Percentiles rank a stretch among this genome's conserved stretches.
Conservation (phyloP, 805 yeast genomes). For the Candida insectalens region DNA sequence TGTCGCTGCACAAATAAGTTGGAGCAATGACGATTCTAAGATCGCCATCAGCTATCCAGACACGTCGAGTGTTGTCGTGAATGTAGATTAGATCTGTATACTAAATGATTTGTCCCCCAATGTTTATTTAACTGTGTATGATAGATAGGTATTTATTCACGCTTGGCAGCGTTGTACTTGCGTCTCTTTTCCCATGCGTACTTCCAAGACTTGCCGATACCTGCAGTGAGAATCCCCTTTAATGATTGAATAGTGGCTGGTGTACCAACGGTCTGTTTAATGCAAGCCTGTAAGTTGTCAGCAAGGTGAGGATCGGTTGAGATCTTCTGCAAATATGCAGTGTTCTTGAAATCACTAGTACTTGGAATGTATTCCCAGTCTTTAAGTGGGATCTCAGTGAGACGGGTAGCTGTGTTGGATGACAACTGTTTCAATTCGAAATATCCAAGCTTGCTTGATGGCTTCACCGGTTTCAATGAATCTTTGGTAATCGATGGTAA, state of each 20-base stretch:
- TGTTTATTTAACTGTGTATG: neutral
- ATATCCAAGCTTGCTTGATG: slow-evolving; percentile 13
- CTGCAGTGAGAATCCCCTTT: slow-evolving; percentile 87
- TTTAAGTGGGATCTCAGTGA: slow-evolving; percentile 16
- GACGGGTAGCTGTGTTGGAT: slow-evolving; percentile 7
- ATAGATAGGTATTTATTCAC: neutral
- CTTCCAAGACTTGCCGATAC: slow-evolving; percentile 54
- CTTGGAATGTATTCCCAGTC: slow-evolving; percentile 27
- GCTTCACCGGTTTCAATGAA: slow-evolving; percentile 8
- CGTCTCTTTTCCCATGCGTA: slow-evolving; percentile 68
- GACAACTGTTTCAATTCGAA: slow-evolving; percentile 16
- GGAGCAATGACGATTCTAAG: slow-evolving; percentile 16
- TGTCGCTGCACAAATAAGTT: slow-evolving; percentile 13
- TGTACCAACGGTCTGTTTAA: slow-evolving; percentile 47
- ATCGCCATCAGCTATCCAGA: slow-evolving; percentile 19
- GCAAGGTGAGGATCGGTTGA: slow-evolving; percentile 31
- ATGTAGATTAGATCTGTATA: slow-evolving; percentile 7
- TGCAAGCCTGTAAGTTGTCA: slow-evolving; percentile 26
- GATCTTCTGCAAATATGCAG: slow-evolving; percentile 30
- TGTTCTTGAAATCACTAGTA: slow-evolving; percentile 10
- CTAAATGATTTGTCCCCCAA: slow-evolving; percentile 1
- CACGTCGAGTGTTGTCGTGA: slow-evolving; percentile 18
- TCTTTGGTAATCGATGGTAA: slow-evolving; percentile 1
- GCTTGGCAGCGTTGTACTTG: slow-evolving; percentile 19
- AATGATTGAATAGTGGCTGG: slow-evolving; percentile 71